A percentile compares a stretch with the other conserved stretches of the same genome.
Evolutionary conservation across 225 moss, liverwort and hornwort species (phyloP).

Genomic region (Pseudisothecium myosuroides): DNA sequence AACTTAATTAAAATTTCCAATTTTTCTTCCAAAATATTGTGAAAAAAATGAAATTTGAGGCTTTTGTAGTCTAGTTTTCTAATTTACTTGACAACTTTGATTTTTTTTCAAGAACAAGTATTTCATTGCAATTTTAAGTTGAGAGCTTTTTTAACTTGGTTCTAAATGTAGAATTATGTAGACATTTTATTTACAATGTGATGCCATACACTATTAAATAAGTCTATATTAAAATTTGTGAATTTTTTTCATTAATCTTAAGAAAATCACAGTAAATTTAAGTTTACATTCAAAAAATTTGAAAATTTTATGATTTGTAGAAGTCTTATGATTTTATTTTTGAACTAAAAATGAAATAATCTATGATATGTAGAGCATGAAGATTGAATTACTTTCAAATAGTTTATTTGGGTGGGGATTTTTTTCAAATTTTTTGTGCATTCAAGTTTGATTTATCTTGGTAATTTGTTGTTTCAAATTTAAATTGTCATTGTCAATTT

Average conservation of each 20-base stretch:
- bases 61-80: neutral
- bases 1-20: accelerated
- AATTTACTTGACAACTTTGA: neutral
- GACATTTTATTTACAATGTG: neutral
- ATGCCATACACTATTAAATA: neutral
- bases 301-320: neutral
- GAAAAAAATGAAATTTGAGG: no score
- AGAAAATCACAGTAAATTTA: neutral
- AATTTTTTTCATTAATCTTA: neutral
- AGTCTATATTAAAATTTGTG: neutral
- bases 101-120: neutral
- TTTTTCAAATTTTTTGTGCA: no score
- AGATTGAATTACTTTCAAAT: neutral
- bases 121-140: neutral
- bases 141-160: neutral
- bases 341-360: neutral
- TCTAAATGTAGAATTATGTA: neutral
- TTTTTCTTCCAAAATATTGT: neutral
- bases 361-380: neutral
- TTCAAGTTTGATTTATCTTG: neutral
- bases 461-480: neutral
- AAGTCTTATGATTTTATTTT: neutral
- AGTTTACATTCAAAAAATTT: neutral
- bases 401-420: neutral
- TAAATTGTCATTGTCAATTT: neutral